Evolutionary conservation across 352 stramenopile genomes (phyloP), one percentile per base, ranked within the genome.

Genomic region (Phytophthora kernoviae): DNA sequence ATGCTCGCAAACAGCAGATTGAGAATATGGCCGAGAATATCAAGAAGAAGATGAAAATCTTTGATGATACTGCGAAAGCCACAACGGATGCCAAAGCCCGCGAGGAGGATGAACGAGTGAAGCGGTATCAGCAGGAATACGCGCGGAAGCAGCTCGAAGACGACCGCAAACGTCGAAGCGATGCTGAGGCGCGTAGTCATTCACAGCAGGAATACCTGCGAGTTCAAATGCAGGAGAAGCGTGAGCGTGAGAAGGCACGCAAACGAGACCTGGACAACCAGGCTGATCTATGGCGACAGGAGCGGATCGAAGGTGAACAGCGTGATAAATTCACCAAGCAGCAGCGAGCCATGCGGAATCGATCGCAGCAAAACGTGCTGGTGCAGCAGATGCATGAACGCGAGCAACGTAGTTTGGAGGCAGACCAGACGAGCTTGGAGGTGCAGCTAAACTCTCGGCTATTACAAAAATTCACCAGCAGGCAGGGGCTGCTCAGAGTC

Each of bases 11-110:
- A 40, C 71, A 87, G 52, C 77, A 90, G 40, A 73, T 94, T 20
- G 82, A 90, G 26, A 79, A 77, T n/a, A 73, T 94, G 72, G 75
- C 75, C 4, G 77, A 71, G 39, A 89, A 81, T 47, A 87, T 94
- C 63, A 86, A 90, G 61, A 80, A 79, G 45, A 85, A 86, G 48
- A 94, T 92, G 85, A 91, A 92, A 58, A 87, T 91, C 56, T 94
- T 91, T 32, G 79, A 81, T 49, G 82, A 94, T 63, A 94, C 85
- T 3, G 69, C 82, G 24, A 92, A 90, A 21, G 83, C 77, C 1
- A 70, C 79, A 27, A 88, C 73, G 42, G 80, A 92, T 32, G 77
- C 77, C 20, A 81, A 77, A 32, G 75, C 66, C 0, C 70, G 70
- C n/a, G 82, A 91, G 24, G 85, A 92, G 33, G 85, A 92, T 37